phyloP scores from a whole-genome alignment of 345 rosid genomes.

The Arabidopsis arenosa region DNA sequence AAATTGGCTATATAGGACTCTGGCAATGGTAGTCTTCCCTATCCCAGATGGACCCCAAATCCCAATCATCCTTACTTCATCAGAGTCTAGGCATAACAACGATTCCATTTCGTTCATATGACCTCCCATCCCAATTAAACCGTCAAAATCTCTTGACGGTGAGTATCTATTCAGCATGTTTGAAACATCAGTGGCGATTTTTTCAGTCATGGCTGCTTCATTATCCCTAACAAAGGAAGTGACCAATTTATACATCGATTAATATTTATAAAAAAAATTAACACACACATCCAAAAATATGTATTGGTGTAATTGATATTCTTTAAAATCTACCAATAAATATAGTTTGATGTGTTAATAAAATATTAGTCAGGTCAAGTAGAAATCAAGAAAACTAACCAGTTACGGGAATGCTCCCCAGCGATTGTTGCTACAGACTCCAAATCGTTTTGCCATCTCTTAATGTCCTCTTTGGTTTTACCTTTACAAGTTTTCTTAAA shows the following conservation, averaged over 20 bases:
- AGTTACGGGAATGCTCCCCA: not conserved
- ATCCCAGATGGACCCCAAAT: conserved; percentile 1
- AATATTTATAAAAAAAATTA: no score
- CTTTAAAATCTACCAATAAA: no score
- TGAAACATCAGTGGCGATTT: not conserved
- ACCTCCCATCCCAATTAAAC: not conserved
- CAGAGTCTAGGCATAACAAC: not conserved
- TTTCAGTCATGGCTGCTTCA: not conserved
- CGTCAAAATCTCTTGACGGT: not conserved
- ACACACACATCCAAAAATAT: no score
- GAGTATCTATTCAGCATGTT: not conserved
- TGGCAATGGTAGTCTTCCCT: not conserved
- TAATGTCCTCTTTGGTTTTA: not conserved
- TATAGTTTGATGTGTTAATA: not conserved
- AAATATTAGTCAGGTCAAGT: not conserved
- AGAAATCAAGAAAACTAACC: not conserved
- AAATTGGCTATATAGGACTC: not conserved
- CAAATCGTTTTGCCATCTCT: not conserved
- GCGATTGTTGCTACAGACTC: not conserved
- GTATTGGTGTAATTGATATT: no score
- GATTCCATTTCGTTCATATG: not conserved
- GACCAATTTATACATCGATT: no score
- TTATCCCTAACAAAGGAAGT: not conserved
- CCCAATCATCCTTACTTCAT: conserved; percentile 1
- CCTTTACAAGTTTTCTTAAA: not conserved